A percentile compares a stretch with the other conserved stretches of the same genome.
phyloP scores from a whole-genome alignment of 805 yeast species.

The Kuraishia hungarica region DNA sequence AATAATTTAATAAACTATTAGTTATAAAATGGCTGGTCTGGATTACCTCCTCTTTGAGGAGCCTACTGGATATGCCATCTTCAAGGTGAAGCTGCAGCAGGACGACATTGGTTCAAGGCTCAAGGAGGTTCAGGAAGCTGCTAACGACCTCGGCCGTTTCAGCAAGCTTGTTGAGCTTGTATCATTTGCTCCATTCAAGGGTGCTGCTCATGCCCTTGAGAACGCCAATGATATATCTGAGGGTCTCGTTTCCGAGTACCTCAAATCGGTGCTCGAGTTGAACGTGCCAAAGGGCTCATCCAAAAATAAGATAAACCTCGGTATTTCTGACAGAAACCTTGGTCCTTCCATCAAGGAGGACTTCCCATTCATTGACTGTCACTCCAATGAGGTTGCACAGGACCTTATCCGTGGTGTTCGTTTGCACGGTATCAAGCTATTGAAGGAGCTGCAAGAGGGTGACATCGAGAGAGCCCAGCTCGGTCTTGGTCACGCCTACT shows the following conservation, averaged over 20 bases:
- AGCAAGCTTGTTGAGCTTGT: conserved; percentile 90
- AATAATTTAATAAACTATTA: not conserved
- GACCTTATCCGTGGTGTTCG: conserved; percentile 94
- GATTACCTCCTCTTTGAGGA: conserved; percentile 95
- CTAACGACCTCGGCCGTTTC: conserved; percentile 76
- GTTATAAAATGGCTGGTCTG: conserved; percentile 51
- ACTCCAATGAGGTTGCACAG: conserved; percentile 86
- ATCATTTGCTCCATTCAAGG: conserved; percentile 96
- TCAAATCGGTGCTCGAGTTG: conserved; percentile 81
- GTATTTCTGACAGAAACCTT: conserved; percentile 88
- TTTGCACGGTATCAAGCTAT: conserved; percentile 78
- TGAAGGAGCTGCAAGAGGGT: conserved; percentile 88
- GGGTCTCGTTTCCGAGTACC: conserved; percentile 89
- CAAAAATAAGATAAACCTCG: conserved; percentile 63
- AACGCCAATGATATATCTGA: conserved; percentile 97
- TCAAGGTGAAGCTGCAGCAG: conserved; percentile 88
- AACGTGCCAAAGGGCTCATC: conserved; percentile 77
- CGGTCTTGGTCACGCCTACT: conserved; percentile 98
- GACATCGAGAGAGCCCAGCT: conserved; percentile 97
- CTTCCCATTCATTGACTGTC: conserved; percentile 84
- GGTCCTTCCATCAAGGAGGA: conserved; percentile 95
- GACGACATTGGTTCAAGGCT: conserved; percentile 89
- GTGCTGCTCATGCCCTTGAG: conserved; percentile 98
- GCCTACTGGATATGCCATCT: conserved; percentile 96
- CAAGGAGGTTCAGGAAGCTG: conserved; percentile 89